A percentile compares a stretch with the other conserved stretches of the same genome.
Evolutionary conservation across 805 yeast species (phyloP).

Genomic region (Alloascoidea africana): DNA sequence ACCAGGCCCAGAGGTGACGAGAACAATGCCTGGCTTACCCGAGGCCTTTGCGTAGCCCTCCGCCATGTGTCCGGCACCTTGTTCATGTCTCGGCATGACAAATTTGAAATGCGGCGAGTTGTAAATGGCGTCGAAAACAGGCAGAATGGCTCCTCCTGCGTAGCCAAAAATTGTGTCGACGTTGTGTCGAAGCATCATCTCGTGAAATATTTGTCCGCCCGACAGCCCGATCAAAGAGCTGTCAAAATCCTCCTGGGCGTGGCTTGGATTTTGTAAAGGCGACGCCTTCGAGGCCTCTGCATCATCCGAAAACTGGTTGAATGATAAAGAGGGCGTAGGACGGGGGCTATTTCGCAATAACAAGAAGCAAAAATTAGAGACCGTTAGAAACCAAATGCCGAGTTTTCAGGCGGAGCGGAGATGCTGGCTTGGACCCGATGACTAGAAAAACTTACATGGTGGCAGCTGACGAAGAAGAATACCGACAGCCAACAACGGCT

Average conservation of each 20-base stretch:
- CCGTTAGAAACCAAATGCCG: no score
- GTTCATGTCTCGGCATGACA: constrained; percentile 92
- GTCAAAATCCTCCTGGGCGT: background rate
- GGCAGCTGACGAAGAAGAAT: no score
- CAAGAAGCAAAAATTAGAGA: no score
- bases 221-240: constrained; percentile 88
- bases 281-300: no score
- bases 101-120: constrained; percentile 81
- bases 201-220: constrained; percentile 98
- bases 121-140: constrained; percentile 94
- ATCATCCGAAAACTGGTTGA: no score
- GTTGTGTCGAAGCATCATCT: constrained; percentile 93
- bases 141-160: constrained; percentile 98
- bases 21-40: constrained; percentile 94
- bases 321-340: background rate
- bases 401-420: no score
- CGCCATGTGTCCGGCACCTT: constrained; percentile 99
- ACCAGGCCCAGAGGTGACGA: constrained; percentile 99
- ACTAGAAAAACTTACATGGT: no score
- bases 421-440: no score
- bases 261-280: no score
- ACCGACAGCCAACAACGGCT: no score
- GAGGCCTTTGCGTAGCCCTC: constrained; percentile 95
- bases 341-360: no score
- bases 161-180: constrained; percentile 96